These are phyloP conservation scores for Talaromyces trachyspermus DNA, from an alignment of 495 filamentous ascomycete species.

Conservation along the genomic window DNA sequence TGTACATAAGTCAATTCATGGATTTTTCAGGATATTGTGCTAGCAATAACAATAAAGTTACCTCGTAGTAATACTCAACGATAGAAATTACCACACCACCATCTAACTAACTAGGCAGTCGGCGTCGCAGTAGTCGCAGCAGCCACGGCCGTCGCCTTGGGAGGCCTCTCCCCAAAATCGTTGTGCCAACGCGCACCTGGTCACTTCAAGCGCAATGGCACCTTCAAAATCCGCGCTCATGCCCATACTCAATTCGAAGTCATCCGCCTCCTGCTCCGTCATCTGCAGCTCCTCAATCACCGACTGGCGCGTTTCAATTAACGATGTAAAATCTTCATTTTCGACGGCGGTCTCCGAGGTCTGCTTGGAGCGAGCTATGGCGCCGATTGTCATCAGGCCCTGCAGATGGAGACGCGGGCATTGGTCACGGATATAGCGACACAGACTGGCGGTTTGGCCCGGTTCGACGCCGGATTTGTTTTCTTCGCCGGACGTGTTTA, in stretches of 20 bases:
- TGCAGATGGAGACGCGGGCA: slow-evolving; percentile 69
- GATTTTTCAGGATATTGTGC: background rate
- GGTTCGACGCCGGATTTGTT: slow-evolving; percentile 78
- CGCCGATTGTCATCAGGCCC: slow-evolving; percentile 95
- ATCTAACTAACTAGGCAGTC: no score
- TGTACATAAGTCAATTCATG: slow-evolving; percentile 6
- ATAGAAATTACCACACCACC: background rate
- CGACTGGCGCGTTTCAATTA: slow-evolving; percentile 63
- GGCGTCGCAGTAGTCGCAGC: no score
- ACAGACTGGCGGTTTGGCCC: slow-evolving; percentile 46
- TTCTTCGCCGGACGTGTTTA: slow-evolving; percentile 88
- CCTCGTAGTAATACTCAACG: no score
- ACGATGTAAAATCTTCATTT: slow-evolving; percentile 79
- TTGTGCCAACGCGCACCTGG: slow-evolving; percentile 93
- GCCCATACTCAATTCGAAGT: slow-evolving; percentile 63
- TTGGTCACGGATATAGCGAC: slow-evolving; percentile 53
- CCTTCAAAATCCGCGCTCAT: slow-evolving; percentile 97
- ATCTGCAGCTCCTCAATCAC: slow-evolving; percentile 45
- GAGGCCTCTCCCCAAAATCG: slow-evolving; percentile 82
- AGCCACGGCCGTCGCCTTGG: slow-evolving; percentile 56
- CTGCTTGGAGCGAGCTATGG: slow-evolving; percentile 72
- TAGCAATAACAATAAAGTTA: background rate
- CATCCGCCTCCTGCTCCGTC: slow-evolving; percentile 22
- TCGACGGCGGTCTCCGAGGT: slow-evolving; percentile 64
- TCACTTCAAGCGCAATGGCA: slow-evolving; percentile 71